Evolutionary conservation across 768 basidiomycete species (phyloP), one percentile per base, ranked within the genome.

Genomic region (Hericium erinaceus): DNA sequence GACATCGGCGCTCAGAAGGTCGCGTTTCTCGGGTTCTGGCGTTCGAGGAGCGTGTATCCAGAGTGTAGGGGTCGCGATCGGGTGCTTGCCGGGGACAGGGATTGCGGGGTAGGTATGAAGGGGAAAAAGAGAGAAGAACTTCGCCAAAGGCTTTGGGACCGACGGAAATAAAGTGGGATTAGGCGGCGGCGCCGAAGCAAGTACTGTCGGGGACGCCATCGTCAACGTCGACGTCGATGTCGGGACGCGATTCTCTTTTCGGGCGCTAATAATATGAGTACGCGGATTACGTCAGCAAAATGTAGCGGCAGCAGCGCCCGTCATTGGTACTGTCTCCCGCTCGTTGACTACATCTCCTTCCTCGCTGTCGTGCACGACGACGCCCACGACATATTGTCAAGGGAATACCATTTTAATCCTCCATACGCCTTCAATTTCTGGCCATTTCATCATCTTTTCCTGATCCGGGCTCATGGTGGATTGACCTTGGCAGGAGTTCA

Each of bases 1-100:
- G 63, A 92, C 84, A 70, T 92, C 90, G 55, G 76, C 69, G 70
- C 87, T 89, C 60, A 92, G 78, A 2, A 72, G 64, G 52, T 64
- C 62, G 46, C 53, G 67, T 63, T 39, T 58, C 38, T 39, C 48
- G 1, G 33, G 39, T 18, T 55, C 37, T 12, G 39, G 22, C 20
- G 11, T 22, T 10, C 33, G 33, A 2, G 83, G 84, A 20, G 81
- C 78, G 15, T 74, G 74, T 22, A 91, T 80, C 85, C 88, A 90
- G 48, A 92, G 77, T 0, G 84, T 73, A 22, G 87, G 64, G 70
- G 74, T 61, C 2, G 58, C 59, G 16, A 69, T 57, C 16, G 65
- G 63, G 28, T 38, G 46, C 28, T 44, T 56, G 15, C 15, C 15
- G 7, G 59, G 60, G 1, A 40, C 44, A 6, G 39, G 51, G 16